A percentile compares a stretch with the other conserved stretches of the same genome.
These are phyloP conservation scores for Penicillium hesseltinei DNA, from an alignment of 2,329 filamentous ascomycete species.

Conservation along the genomic window DNA sequence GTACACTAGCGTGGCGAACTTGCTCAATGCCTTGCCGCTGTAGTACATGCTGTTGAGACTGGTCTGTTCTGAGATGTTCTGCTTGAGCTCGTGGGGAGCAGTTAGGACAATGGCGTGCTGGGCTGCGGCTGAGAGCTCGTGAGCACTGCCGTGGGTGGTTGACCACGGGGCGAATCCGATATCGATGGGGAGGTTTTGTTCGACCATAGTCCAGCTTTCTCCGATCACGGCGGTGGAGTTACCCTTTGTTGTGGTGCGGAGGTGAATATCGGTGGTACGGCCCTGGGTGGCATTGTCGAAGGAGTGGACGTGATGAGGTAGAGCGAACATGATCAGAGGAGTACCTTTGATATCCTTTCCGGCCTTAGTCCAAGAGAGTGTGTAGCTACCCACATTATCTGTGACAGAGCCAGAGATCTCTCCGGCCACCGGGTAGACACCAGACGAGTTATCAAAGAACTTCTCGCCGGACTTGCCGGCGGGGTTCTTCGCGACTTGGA, in stretches of 20 bases:
- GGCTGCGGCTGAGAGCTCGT: constrained; percentile 47
- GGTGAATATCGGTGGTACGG: constrained; percentile 53
- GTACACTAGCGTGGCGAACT: constrained; percentile 70
- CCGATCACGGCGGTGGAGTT: constrained; percentile 69
- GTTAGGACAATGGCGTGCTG: constrained; percentile 60
- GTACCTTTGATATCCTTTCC: constrained; percentile 58
- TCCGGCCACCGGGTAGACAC: constrained; percentile 68
- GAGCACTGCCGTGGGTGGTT: constrained; percentile 44
- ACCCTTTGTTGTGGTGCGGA: constrained; percentile 85
- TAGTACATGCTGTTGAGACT: constrained; percentile 89
- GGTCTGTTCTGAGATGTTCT: constrained; percentile 71
- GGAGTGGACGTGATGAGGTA: constrained; percentile 80
- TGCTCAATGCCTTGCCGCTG: constrained; percentile 79
- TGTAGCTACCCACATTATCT: constrained; percentile 67
- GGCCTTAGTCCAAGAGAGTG: constrained; percentile 67
- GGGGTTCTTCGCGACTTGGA: constrained; percentile 82
- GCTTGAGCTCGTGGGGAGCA: constrained; percentile 70
- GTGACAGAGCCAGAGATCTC: constrained; percentile 60
- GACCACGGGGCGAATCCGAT: constrained; percentile 82
- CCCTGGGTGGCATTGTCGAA: constrained; percentile 61
- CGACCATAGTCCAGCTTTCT: constrained; percentile 74
- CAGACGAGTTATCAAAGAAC: constrained; percentile 72
- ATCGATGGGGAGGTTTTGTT: constrained; percentile 66
- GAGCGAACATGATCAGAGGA: constrained; percentile 74
- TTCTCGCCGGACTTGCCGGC: constrained; percentile 57